These are phyloP conservation scores for Sherardia arvensis DNA, from an alignment of 257 asterid genomes.

Conservation along the genomic window DNA sequence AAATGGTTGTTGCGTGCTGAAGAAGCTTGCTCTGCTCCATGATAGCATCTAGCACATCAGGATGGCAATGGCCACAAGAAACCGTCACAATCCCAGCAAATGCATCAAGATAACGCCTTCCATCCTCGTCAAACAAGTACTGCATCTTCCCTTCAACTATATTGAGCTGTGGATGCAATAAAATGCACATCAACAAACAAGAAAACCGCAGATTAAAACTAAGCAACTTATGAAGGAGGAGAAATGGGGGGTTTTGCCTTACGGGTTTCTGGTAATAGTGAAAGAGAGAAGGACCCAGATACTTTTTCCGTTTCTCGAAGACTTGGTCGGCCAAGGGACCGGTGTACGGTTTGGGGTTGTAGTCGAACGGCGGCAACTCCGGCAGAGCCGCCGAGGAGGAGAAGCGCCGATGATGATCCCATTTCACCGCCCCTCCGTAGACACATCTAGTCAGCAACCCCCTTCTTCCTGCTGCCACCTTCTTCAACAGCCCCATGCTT, in stretches of 20 bases:
- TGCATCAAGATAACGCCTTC: conserved; percentile 90
- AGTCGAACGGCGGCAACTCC: conserved; percentile 60
- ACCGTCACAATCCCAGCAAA: conserved; percentile 96
- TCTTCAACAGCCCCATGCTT: conserved; percentile 9
- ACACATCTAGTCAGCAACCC: background rate
- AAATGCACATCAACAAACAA: background rate
- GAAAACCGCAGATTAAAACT: background rate
- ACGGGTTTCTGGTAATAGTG: conserved; percentile 85
- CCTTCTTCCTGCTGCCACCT: background rate
- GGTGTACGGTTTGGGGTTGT: conserved; percentile 59
- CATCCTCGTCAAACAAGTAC: conserved; percentile 78
- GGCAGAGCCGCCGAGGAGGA: conserved; percentile 30
- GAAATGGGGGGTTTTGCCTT: conserved; percentile 8
- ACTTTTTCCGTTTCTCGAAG: conserved; percentile 61
- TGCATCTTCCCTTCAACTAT: conserved; percentile 98
- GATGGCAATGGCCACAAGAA: conserved; percentile 96
- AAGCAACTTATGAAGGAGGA: background rate
- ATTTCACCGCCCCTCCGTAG: background rate
- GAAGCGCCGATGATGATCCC: conserved; percentile 3
- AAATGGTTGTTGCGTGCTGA: conserved; percentile 89
- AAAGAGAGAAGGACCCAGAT: conserved; percentile 80
- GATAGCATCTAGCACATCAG: conserved; percentile 57
- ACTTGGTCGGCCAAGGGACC: conserved; percentile 81
- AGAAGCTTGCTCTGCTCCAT: conserved; percentile 85
- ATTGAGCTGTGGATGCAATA: conserved; percentile 46